Base-by-base conservation (phyloP, 257 asterid species). In the Solanum tarapatanum region DNA sequence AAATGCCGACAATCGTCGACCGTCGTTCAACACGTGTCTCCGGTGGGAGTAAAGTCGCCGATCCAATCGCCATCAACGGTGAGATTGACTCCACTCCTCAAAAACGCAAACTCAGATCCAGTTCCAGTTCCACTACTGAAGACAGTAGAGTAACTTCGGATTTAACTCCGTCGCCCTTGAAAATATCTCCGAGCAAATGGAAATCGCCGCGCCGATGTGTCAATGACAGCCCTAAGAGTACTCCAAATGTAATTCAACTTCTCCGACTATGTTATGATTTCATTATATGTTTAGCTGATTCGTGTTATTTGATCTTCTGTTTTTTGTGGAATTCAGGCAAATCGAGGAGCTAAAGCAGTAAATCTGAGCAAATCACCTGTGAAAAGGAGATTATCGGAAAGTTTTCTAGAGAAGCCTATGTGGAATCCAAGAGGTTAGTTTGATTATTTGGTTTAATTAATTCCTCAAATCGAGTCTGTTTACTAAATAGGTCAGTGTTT, bases 351-450 rank as follows among this genome's bases (percentile, higher is more conserved):
- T 35, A 89, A 68, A 82, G 48, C 48, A 16, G 62, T 86, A 90
- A 90, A 32, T 10, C 75, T 89, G 87, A 82, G 91, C 89, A 85
- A 87, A 84, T 94, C 94, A 41, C 94, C 96, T 0, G 91, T 84
- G 68, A 89, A 92, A 84, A 92, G 90, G 93, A 90, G 83, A 84
- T 86, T 92, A 69, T 79, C 90, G 5, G 96, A 92, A 82, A 55
- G 87, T 88, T 87, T 85, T 87, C 2, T 58, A 51, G 93, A 93
- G 30, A 95, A 90, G 87, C 93, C 94, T 45, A 84, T 51, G 30
- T 94, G 96, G 99, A 92, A 95, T 74, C 97, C 98, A 4, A 92
- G 91, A 90, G 98, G 99, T 86, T 86, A 91, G 94, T 87, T 75
- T 55, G 66, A 28, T 39, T 86, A 45, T 48, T 86, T 86, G n/a